Percentiles rank a stretch among this genome's conserved stretches.
phyloP scores from a whole-genome alignment of 768 basidiomycete genomes.

The Tylopilus plumbeoviolaceoides region DNA sequence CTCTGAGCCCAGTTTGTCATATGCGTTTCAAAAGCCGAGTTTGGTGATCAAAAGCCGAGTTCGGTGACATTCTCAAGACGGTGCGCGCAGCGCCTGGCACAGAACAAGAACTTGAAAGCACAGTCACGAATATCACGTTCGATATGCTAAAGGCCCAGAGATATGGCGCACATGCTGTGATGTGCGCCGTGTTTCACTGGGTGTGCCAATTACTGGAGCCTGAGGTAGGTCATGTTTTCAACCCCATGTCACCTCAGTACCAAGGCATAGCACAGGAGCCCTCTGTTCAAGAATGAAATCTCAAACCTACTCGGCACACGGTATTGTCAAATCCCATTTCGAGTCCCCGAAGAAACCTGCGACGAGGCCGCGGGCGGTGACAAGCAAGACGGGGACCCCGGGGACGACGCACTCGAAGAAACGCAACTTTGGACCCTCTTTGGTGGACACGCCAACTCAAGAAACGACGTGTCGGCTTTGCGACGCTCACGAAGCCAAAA shows the following conservation, averaged over 20 bases:
- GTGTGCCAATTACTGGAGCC: conserved; percentile 35
- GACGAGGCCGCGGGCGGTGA: conserved; percentile 11
- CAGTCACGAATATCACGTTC: too few species aligned
- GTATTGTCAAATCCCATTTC: conserved; percentile 12
- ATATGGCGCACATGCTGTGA: too few species aligned
- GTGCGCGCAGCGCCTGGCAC: too few species aligned
- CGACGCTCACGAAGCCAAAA: conserved; percentile 11
- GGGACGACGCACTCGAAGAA: conserved; percentile 30
- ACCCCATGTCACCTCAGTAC: background rate
- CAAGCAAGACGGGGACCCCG: background rate
- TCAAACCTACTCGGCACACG: conserved; percentile 17
- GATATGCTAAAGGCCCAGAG: too few species aligned
- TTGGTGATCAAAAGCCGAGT: too few species aligned
- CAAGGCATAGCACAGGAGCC: conserved; percentile 16
- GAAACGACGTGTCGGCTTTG: conserved; percentile 31
- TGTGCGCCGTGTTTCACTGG: conserved; percentile 48
- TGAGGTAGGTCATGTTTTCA: conserved; percentile 27
- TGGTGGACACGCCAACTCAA: conserved; percentile 44
- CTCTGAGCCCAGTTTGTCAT: too few species aligned
- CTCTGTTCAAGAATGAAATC: conserved; percentile 16
- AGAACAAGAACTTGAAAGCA: too few species aligned
- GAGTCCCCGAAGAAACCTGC: conserved; percentile 21
- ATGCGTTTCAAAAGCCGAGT: too few species aligned
- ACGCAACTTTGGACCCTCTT: conserved; percentile 29
- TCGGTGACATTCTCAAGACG: too few species aligned